Evolutionary conservation across 2,329 filamentous ascomycete genomes (phyloP).

Genomic region (Xylaria arbuscula): DNA sequence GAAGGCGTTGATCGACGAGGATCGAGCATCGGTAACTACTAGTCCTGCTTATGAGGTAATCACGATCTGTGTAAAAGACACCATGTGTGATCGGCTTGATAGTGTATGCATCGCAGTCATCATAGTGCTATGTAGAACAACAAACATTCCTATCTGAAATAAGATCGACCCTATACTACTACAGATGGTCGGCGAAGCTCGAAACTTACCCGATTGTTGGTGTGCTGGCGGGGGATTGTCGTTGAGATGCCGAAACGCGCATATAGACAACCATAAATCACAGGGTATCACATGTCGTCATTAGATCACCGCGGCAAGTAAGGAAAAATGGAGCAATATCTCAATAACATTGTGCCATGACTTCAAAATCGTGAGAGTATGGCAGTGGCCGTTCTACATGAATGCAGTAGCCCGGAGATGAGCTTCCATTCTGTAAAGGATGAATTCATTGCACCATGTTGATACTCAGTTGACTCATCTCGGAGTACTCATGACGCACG

Average conservation of each 20-base stretch:
- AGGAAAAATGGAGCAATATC: background rate
- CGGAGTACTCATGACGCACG: no score
- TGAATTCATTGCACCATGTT: background rate
- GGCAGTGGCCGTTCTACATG: background rate
- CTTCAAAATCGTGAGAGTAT: background rate
- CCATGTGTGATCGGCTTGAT: background rate
- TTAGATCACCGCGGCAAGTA: background rate
- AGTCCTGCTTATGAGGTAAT: background rate
- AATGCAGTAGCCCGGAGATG: background rate
- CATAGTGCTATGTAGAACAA: background rate
- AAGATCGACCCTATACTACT: background rate
- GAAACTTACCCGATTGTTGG: background rate
- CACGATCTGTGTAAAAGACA: background rate
- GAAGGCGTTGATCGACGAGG: background rate
- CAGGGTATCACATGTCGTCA: conserved; percentile 3
- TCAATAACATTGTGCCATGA: background rate
- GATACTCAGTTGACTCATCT: background rate
- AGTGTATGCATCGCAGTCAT: background rate
- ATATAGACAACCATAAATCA: background rate
- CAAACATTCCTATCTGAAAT: background rate
- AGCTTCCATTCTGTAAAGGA: background rate
- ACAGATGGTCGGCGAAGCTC: conserved; percentile 9
- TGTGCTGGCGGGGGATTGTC: background rate
- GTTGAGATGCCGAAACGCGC: conserved; percentile 7
- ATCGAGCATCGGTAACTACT: background rate